Evolutionary conservation across 345 rosid genomes (phyloP).

Genomic region (Brassica carinata): DNA sequence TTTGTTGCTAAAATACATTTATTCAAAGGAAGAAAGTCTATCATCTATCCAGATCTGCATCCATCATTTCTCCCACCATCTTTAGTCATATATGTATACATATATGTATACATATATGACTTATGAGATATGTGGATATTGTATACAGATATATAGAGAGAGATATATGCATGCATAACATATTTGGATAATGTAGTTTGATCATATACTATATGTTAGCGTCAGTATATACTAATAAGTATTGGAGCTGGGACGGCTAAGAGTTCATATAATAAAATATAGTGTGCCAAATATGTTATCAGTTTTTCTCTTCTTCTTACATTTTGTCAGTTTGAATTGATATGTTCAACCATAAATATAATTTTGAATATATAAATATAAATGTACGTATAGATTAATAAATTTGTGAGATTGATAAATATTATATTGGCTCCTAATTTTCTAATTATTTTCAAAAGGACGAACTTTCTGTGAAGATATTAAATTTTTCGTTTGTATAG

Average conservation of each 20-base stretch:
- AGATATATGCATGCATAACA: background rate
- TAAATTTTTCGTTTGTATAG: background rate
- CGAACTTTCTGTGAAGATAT: background rate
- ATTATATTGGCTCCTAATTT: background rate
- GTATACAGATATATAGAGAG: background rate
- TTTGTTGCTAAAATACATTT: too few relatives aligned
- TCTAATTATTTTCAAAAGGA: background rate
- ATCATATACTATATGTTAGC: background rate
- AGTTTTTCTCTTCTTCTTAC: too few relatives aligned
- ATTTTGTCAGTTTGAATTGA: too few relatives aligned
- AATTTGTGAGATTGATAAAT: constrained; percentile 6
- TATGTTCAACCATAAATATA: too few relatives aligned
- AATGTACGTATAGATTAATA: background rate
- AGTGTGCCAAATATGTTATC: too few relatives aligned
- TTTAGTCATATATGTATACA: constrained; percentile 7
- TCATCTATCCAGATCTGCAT: background rate
- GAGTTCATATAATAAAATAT: constrained; percentile 27
- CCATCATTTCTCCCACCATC: constrained; percentile 3
- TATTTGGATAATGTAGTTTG: constrained; percentile 26
- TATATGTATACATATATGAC: background rate
- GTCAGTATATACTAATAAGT: constrained; percentile 22
- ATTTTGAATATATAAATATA: background rate
- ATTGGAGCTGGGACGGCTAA: constrained; percentile 24
- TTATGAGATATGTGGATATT: background rate
- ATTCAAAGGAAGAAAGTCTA: too few relatives aligned